Conservation (phyloP, 345 rosid genomes). For the Chamaenerion angustifolium region DNA sequence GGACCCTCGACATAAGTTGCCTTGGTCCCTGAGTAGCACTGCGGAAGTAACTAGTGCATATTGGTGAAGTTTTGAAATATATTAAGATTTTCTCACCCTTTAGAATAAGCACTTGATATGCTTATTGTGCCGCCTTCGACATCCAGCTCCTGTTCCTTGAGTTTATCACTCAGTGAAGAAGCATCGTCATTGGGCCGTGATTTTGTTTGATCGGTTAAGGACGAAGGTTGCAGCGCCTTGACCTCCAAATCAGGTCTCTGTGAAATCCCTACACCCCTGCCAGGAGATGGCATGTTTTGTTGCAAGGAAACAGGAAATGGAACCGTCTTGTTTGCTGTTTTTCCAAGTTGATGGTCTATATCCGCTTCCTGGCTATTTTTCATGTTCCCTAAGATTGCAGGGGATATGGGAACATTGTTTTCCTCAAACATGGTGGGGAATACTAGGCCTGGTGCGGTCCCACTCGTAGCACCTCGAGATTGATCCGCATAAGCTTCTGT, state of each 20-base stretch:
- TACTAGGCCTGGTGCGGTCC: conserved; percentile 22
- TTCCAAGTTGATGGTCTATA: conserved; percentile 27
- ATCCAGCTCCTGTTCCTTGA: conserved; percentile 35
- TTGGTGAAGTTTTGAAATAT: background rate
- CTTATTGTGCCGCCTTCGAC: conserved; percentile 66
- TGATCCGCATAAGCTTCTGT: conserved; percentile 35
- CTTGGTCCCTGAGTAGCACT: background rate
- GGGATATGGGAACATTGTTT: conserved; percentile 26
- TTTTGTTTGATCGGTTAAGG: conserved; percentile 16
- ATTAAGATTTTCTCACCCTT: conserved; percentile 39
- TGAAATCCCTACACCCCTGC: conserved; percentile 20
- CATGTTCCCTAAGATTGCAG: conserved; percentile 23
- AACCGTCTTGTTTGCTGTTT: conserved; percentile 20
- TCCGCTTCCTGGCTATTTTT: conserved; percentile 30
- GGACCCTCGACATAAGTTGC: too few relatives aligned
- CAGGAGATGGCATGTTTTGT: conserved; percentile 32
- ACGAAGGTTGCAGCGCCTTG: conserved; percentile 18
- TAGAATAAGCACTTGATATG: conserved; percentile 77
- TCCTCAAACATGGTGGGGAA: conserved; percentile 44
- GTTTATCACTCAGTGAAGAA: conserved; percentile 28
- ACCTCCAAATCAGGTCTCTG: conserved; percentile 28
- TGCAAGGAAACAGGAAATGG: conserved; percentile 55
- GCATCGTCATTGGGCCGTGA: conserved; percentile 17
- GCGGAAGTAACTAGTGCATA: background rate
- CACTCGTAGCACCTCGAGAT: conserved; percentile 16